phyloP scores from a whole-genome alignment of 495 filamentous ascomycete genomes.

The Hypoxylon fragiforme region DNA sequence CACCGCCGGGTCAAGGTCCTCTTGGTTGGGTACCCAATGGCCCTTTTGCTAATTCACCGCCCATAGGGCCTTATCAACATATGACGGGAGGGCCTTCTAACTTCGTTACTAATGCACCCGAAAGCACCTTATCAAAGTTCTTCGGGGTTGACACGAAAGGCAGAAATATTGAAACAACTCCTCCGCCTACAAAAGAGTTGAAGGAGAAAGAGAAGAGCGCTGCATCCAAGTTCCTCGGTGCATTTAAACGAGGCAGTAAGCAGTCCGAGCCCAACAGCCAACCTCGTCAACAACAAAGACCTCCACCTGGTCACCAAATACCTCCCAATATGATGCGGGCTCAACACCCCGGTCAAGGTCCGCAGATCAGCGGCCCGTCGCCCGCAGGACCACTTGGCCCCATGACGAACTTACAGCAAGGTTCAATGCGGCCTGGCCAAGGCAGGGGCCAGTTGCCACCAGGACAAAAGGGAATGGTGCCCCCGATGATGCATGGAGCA shows the following conservation, averaged over 20 bases:
- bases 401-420: constrained; percentile 40
- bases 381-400: constrained; percentile 18
- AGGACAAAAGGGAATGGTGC: constrained; percentile 13
- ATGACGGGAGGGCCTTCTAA: constrained; percentile 21
- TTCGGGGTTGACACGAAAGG: constrained; percentile 30
- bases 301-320: constrained; percentile 28
- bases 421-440: constrained; percentile 37
- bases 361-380: constrained; percentile 9
- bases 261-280: constrained; percentile 21
- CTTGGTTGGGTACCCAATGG: constrained; percentile 22
- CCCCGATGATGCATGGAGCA: constrained; percentile 26
- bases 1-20: constrained; percentile 6
- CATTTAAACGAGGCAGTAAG: constrained; percentile 34
- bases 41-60: constrained; percentile 19
- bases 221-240: constrained; percentile 30
- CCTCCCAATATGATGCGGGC: constrained; percentile 25
- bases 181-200: constrained; percentile 12
- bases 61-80: too few relatives aligned
- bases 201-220: constrained; percentile 34
- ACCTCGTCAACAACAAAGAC: constrained; percentile 22
- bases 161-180: constrained; percentile 7
- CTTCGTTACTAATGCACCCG: constrained; percentile 20
- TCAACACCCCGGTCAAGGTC: constrained; percentile 6
- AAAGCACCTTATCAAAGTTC: constrained; percentile 31
- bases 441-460: constrained; percentile 21